Evolutionary conservation across 148 eudicot genomes (phyloP).

Genomic region (Heliamphora exappendiculata): DNA sequence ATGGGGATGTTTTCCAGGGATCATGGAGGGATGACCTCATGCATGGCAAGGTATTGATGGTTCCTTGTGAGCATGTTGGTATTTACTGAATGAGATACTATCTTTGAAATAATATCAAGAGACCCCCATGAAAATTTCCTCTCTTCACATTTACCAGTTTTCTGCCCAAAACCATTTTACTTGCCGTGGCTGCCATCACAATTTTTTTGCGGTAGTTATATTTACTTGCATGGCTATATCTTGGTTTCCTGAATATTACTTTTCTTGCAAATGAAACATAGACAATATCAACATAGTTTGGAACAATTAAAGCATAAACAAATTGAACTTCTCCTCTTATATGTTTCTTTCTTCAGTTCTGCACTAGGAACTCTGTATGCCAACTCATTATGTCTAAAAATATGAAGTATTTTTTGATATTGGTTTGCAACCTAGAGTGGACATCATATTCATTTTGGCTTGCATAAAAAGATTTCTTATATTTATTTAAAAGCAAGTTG

Average conservation of each 20-base stretch:
- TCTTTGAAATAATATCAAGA: background rate
- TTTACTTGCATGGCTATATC: background rate
- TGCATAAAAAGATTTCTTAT: background rate
- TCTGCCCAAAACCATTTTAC: background rate
- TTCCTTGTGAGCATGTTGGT: background rate
- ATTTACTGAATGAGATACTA: background rate
- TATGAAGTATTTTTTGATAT: no score
- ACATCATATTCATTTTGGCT: background rate
- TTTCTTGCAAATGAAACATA: background rate
- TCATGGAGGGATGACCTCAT: slow-evolving; percentile 95
- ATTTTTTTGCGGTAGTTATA: background rate
- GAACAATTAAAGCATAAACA: no score
- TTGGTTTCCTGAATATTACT: background rate
- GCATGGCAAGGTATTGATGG: slow-evolving; percentile 81
- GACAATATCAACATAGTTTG: background rate
- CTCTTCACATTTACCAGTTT: background rate
- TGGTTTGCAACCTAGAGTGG: background rate
- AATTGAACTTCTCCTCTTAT: background rate
- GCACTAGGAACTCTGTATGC: background rate
- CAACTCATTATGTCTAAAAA: background rate
- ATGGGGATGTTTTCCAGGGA: slow-evolving; percentile 89
- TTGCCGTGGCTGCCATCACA: background rate
- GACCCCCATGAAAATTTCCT: background rate
- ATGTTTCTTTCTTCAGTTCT: background rate
- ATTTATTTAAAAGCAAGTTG: background rate